Base-by-base conservation (phyloP, 768 basidiomycete species). In the Mycena vitilis region DNA sequence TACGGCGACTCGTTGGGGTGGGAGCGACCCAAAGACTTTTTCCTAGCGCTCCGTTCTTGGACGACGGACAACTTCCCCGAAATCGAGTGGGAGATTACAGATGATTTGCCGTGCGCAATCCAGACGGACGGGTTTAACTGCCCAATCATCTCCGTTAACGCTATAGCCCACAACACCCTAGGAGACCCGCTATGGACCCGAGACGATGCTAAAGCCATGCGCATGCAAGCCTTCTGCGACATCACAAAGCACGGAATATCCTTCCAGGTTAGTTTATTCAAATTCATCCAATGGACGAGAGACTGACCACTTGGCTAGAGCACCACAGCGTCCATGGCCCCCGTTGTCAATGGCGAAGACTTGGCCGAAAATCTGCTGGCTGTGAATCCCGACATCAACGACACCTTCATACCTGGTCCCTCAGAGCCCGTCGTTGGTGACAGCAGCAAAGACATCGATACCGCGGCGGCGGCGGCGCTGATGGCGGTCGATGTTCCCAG, bases 101-200 rank as follows among this genome's bases (percentile, higher is more conserved):
- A 56, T n/a, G 63, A 67, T 34, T 63, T 75, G 44, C 25, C 52
- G 5, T 63, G 65, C 47, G 61, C 52, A 1, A 30, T 4, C 5
- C 74, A 75, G 56, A 57, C 65, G 0, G 73, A 75, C 40, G 57
- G 48, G 7, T 47, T 47, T n/a, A 72, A 60, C 16, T 75, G 74
- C 57, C 60, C 59, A 5, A 60, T 75, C 2, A 66, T 63, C 30
- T 53, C 69, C 8, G 53, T 65, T 1, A 75, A 74, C 49, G 51
- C 67, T n/a, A 37, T 72, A 2, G 65, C 68, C 0, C 68, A 73
- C 34, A 55, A 44, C 34, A 13, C 38, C 0, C 58, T 72, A 6
- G 63, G 64, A 9, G 73, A 75, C 49, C 4, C 60, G 9, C 45
- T 71, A 7, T 73, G 73, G 73, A 68, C 37, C 2, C 36, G 4